phyloP scores from a whole-genome alignment of 148 eudicot genomes.

The Simmondsia chinensis region DNA sequence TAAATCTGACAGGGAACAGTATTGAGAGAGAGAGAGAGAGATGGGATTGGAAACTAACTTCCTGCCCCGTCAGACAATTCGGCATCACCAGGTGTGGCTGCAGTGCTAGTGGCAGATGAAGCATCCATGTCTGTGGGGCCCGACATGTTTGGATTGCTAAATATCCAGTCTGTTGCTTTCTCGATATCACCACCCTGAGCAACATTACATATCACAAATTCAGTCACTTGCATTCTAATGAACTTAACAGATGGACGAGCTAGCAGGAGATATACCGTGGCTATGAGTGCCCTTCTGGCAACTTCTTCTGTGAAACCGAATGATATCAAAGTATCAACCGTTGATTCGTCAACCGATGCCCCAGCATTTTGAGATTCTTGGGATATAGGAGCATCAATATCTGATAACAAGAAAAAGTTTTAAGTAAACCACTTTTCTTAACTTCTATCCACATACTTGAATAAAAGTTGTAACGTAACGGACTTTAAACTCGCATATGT shows the following conservation, averaged over 20 bases:
- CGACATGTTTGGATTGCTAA: slow-evolving; percentile 47
- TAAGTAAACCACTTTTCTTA: no score
- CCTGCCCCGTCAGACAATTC: slow-evolving; percentile 87
- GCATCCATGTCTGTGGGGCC: slow-evolving; percentile 53
- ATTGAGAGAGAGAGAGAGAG: not conserved
- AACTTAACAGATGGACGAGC: not conserved
- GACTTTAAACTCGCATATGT: no score
- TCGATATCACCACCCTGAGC: slow-evolving; percentile 84
- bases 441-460: no score
- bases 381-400: slow-evolving; percentile 75
- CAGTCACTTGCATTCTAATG: not conserved
- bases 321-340: slow-evolving; percentile 56
- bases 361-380: slow-evolving; percentile 26
- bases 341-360: slow-evolving; percentile 54
- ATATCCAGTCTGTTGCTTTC: slow-evolving; percentile 97
- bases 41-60: slow-evolving; percentile 44
- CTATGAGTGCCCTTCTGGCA: slow-evolving; percentile 68
- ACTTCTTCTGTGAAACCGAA: slow-evolving; percentile 81
- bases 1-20: no score
- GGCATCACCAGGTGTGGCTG: slow-evolving; percentile 28
- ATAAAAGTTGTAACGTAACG: no score
- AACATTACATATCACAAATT: not conserved
- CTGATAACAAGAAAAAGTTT: slow-evolving; percentile 25
- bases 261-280: slow-evolving; percentile 39
- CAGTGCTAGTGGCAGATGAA: slow-evolving; percentile 42